Percentiles rank a stretch among this genome's conserved stretches.
These are phyloP conservation scores for Melampsora larici-populina DNA, from an alignment of 1,284 basidiomycete genomes.

Conservation along the genomic window DNA sequence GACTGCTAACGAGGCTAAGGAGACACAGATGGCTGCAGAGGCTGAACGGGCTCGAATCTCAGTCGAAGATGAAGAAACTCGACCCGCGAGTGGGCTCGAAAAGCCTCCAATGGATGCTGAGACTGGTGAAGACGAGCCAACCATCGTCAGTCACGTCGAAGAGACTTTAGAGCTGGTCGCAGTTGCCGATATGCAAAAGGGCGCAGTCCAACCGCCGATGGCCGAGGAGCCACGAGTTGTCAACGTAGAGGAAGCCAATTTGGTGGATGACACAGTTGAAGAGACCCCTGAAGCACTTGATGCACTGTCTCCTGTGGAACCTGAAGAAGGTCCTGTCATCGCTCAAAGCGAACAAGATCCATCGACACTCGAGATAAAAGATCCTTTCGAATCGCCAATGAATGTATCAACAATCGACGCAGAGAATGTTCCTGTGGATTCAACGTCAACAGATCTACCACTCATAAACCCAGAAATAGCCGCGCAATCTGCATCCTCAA, in stretches of 20 bases:
- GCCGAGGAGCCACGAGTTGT: neutral
- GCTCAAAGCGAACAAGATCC: neutral
- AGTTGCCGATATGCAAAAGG: too few relatives aligned
- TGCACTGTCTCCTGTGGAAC: too few relatives aligned
- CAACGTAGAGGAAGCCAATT: neutral
- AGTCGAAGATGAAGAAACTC: slow-evolving; percentile 1
- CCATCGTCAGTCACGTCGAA: too few relatives aligned
- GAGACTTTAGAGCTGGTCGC: too few relatives aligned
- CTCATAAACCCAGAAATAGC: too few relatives aligned
- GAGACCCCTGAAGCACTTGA: neutral
- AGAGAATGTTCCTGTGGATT: neutral
- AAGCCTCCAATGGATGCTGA: too few relatives aligned
- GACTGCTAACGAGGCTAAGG: neutral
- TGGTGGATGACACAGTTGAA: neutral
- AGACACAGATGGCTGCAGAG: neutral
- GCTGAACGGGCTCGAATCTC: neutral
- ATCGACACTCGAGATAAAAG: neutral
- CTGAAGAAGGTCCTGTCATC: too few relatives aligned
- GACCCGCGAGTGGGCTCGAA: neutral
- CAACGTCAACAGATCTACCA: neutral
- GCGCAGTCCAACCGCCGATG: neutral
- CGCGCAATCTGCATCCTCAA: too few relatives aligned
- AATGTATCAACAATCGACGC: too few relatives aligned
- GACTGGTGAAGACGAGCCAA: too few relatives aligned
- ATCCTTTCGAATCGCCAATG: neutral